Base-by-base conservation (phyloP, 306 rosid genomes). In the Astragalus glycyphyllos region DNA sequence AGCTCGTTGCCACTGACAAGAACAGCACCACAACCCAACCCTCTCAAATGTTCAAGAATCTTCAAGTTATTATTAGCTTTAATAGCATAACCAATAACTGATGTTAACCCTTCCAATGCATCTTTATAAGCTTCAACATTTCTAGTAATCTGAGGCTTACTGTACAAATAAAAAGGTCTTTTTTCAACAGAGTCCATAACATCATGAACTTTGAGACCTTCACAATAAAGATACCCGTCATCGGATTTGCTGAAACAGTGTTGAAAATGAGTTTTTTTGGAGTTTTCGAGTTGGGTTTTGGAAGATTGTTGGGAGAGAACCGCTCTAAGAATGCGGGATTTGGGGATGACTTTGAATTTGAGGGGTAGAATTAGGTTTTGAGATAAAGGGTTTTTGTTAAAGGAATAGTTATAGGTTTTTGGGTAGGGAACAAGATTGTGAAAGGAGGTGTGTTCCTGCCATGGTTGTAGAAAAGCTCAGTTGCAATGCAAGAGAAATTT, bases 1-100 rank as follows among this genome's bases (percentile, higher is more conserved):
- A 89, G 90, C 83, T 94, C 99, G 38, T 94, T 94, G 14, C 96
- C 99, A 80, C 99, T 94, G 12, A 94, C 99, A 58, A 94, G 99
- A 63, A 94, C 97, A 58, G 97, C 99, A 53, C 97, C 96, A 58
- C 96, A 91, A 76, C 96, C 99, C 82, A 87, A 77, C 12, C 68
- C 68, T 75, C 91, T 86, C 88, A 95, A 81, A 80, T 95, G 97
- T 78, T 95, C 89, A 68, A 91, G 71, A 75, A 95, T 88, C 90
- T 91, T 95, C 75, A 86, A 83, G 57, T 95, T 95, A 45, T 95
- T 91, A 71, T 95, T 95, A 58, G 97, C 99, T 73, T 94, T 94
- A 17, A 94, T 91, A 11, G 97, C 99, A 54, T 94, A 91, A 6
- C 99, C 96, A 66, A 94, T 91, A 3, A 89, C 37, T 4, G 92